phyloP scores from a whole-genome alignment of 805 yeast genomes.

The Candida loeiensis region DNA sequence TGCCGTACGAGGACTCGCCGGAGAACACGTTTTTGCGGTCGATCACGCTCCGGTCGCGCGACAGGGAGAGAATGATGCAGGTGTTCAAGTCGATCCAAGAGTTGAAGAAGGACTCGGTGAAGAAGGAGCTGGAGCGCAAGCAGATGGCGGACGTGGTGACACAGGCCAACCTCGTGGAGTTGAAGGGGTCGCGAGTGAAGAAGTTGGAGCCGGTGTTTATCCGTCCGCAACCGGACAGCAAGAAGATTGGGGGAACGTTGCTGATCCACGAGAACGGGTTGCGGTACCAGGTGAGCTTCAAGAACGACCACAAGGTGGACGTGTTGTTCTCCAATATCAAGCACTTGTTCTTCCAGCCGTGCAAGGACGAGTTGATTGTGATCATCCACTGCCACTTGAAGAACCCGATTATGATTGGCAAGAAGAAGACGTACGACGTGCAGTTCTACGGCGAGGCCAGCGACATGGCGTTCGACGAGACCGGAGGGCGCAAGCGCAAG shows the following conservation, averaged over 20 bases:
- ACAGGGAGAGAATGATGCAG: constrained; percentile 85
- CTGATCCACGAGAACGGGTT: constrained; percentile 95
- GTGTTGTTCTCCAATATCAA: constrained; percentile 85
- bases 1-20: constrained; percentile 87
- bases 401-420: constrained; percentile 91
- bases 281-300: constrained; percentile 82
- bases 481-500: constrained; percentile 87
- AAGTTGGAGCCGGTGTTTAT: constrained; percentile 85
- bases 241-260: constrained; percentile 85
- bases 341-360: constrained; percentile 92
- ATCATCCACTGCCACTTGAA: constrained; percentile 89
- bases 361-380: constrained; percentile 90
- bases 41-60: constrained; percentile 83
- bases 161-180: constrained; percentile 83
- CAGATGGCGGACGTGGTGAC: constrained; percentile 91
- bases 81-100: constrained; percentile 87
- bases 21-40: constrained; percentile 85
- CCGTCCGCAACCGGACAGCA: constrained; percentile 97
- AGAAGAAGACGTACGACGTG: constrained; percentile 90
- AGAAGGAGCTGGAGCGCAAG: constrained; percentile 85
- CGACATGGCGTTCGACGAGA: constrained; percentile 94
- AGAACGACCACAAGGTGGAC: constrained; percentile 84
- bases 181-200: constrained; percentile 78
- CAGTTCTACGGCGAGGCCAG: constrained; percentile 97
- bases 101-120: constrained; percentile 84